Evolutionary conservation across 352 stramenopile species (phyloP).

Genomic region (Phytophthora pluvialis): DNA sequence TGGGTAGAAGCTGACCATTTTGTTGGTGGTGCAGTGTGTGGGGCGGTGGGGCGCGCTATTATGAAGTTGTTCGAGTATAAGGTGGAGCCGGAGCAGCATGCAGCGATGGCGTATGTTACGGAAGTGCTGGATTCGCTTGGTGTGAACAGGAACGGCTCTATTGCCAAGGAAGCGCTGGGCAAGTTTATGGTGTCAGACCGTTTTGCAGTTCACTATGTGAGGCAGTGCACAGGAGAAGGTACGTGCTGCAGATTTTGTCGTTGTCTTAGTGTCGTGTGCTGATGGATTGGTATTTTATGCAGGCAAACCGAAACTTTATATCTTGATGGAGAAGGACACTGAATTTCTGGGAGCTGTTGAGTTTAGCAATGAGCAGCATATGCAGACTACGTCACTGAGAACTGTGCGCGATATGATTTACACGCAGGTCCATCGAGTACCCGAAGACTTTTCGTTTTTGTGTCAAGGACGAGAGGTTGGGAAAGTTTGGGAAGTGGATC

Average conservation of each 20-base stretch:
- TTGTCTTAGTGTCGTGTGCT: neutral
- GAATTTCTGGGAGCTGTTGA: constrained; percentile 66
- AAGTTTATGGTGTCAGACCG: constrained; percentile 58
- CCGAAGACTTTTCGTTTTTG: constrained; percentile 57
- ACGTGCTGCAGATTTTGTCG: neutral
- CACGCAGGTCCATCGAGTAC: constrained; percentile 43
- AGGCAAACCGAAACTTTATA: constrained; percentile 69
- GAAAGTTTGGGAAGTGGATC: constrained; percentile 61
- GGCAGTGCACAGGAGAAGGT: constrained; percentile 67
- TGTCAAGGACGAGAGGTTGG: constrained; percentile 59
- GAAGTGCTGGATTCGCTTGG: constrained; percentile 42
- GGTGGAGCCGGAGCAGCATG: constrained; percentile 48
- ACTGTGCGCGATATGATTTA: constrained; percentile 58
- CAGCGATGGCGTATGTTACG: constrained; percentile 52
- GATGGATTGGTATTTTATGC: neutral
- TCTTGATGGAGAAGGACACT: constrained; percentile 67
- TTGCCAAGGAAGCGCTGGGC: constrained; percentile 49
- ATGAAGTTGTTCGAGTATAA: constrained; percentile 70
- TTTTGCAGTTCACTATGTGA: constrained; percentile 67
- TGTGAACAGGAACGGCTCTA: constrained; percentile 29
- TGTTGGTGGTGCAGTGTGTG: constrained; percentile 44
- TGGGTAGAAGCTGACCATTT: constrained; percentile 2
- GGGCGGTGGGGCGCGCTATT: constrained; percentile 47
- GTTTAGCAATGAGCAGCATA: constrained; percentile 60
- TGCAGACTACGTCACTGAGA: constrained; percentile 55